Evolutionary conservation across 2,329 filamentous ascomycete species (phyloP), one percentile per base, ranked within the genome.

Genomic region (Cladophialophora bantiana): DNA sequence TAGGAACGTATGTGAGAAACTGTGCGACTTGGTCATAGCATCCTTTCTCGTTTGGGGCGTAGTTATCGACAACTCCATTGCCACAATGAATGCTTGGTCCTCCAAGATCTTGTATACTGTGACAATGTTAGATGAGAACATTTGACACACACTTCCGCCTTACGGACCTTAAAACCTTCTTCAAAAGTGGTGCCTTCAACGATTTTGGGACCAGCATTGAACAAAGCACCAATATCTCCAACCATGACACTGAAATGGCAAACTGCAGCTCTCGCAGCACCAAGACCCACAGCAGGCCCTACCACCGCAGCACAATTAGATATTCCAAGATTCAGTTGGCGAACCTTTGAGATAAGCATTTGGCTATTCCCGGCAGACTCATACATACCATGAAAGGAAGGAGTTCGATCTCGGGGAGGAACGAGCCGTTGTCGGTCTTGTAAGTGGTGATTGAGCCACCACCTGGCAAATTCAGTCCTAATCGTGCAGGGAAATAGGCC

Each of bases 241-340:
- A 87, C 86, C 87, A 89, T 89, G 34, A 89, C 87, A 0, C 83
- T 86, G 73, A 89, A 89, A 74, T 89, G 88, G 54, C 86, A 89
- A 2, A 83, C 82, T 1, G 86, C 85, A 0, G 89, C 86, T 50
- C 87, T 77, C 0, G 87, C 87, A 4, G 87, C 86, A 9, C 88
- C 87, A n/a, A n/a, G n/a, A n/a, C n/a, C n/a, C n/a, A n/a, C n/a
- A n/a, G n/a, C n/a, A n/a, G n/a, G n/a, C n/a, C n/a, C n/a, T n/a
- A n/a, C n/a, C n/a, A n/a, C n/a, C n/a, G n/a, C n/a, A n/a, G n/a
- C n/a, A n/a, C n/a, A n/a, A n/a, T n/a, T n/a, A n/a, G n/a, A n/a
- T n/a, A n/a, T n/a, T n/a, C n/a, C n/a, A n/a, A n/a, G n/a, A n/a
- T n/a, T n/a, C n/a, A n/a, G n/a, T n/a, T n/a, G n/a, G n/a, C n/a